Evolutionary conservation across 441 rosid genomes (phyloP).

Genomic region (Aquilaria agallochum): DNA sequence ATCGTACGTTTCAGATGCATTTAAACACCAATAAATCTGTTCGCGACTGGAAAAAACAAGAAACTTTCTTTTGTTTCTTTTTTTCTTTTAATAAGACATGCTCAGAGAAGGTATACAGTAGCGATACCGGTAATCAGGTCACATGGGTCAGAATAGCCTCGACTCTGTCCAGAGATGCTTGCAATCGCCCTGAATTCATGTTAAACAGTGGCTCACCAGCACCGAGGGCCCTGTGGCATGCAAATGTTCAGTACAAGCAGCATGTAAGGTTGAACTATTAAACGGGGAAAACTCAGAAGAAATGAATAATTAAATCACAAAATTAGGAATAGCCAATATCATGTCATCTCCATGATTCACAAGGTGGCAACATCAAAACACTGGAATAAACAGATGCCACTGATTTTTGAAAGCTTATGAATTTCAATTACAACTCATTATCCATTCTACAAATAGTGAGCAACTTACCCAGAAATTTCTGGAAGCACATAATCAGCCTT

Average conservation of each 20-base stretch:
- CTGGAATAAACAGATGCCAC: background rate
- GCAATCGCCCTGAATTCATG: constrained; percentile 74
- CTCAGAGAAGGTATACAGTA: no score
- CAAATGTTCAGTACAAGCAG: constrained; percentile 20
- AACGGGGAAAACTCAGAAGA: background rate
- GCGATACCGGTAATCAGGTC: constrained; percentile 9
- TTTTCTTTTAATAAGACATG: background rate
- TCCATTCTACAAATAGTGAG: constrained; percentile 15
- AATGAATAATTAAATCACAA: background rate
- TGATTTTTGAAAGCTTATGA: background rate
- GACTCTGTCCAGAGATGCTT: constrained; percentile 86
- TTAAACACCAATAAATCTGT: background rate
- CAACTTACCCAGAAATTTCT: constrained; percentile 76
- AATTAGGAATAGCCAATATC: background rate
- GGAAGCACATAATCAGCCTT: constrained; percentile 91
- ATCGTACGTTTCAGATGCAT: background rate
- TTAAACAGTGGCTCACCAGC: constrained; percentile 77
- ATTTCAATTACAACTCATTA: background rate
- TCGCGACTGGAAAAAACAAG: background rate
- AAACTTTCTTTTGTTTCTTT: background rate
- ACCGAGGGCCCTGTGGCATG: constrained; percentile 68
- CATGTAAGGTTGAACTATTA: background rate
- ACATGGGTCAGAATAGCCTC: constrained; percentile 66
- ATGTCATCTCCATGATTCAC: background rate
- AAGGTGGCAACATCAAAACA: background rate